phyloP scores from a whole-genome alignment of 1,284 basidiomycete species.

The Cutaneotrichosporon dermatis region DNA sequence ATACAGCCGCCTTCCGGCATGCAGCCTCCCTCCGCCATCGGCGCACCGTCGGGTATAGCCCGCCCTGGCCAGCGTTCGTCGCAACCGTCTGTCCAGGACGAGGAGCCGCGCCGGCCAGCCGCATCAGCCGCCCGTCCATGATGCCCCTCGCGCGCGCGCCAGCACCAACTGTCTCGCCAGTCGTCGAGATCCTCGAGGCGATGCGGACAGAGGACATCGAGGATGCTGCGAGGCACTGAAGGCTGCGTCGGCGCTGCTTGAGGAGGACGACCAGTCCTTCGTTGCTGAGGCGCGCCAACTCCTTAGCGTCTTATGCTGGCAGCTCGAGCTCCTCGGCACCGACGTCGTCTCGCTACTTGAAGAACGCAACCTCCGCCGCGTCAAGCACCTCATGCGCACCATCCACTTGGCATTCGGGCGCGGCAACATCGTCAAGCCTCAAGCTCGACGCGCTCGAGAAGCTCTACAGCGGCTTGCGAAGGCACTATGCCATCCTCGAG shows the following conservation, averaged over 20 bases:
- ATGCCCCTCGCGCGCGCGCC: constrained; percentile 23
- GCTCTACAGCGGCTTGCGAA: constrained; percentile 10
- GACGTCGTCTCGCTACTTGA: constrained; percentile 69
- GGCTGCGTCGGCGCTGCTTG: constrained; percentile 75
- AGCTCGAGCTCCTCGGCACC: constrained; percentile 64
- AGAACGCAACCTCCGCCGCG: constrained; percentile 77
- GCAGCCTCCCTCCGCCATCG: constrained; percentile 5
- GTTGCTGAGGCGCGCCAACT: constrained; percentile 55
- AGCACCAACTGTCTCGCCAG: constrained; percentile 1
- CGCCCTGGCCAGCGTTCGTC: constrained; percentile 7
- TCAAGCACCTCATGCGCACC: constrained; percentile 89
- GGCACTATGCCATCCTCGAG: constrained; percentile 16
- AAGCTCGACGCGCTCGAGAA: constrained; percentile 15
- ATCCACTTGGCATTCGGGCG: constrained; percentile 18
- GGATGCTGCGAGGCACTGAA: constrained; percentile 87
- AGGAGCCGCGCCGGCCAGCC: constrained; percentile 2
- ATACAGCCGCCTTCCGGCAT: constrained; percentile 2
- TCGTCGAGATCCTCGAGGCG: constrained; percentile 27
- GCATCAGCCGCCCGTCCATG: constrained; percentile 16
- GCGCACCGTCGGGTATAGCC: constrained; percentile 1
- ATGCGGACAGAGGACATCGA: constrained; percentile 63
- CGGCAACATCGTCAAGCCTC: constrained; percentile 10
- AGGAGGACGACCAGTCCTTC: constrained; percentile 61
- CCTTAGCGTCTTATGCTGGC: constrained; percentile 65
- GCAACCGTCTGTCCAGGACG: background rate